Evolutionary conservation across 148 eudicot genomes (phyloP).

Genomic region (Camellia granthamiana): DNA sequence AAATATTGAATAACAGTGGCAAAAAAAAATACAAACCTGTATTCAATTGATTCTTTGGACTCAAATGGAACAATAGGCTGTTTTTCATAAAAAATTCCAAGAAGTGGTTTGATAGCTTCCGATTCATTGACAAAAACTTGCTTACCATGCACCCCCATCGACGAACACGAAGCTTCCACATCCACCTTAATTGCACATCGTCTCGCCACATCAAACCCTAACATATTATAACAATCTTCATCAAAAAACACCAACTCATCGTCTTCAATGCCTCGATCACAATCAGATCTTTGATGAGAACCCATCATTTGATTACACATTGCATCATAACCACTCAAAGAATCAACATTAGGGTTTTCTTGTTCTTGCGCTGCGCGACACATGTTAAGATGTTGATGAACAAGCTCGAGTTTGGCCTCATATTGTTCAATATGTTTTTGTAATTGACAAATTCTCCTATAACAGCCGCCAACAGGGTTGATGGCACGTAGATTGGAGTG

Average conservation of each 20-base stretch:
- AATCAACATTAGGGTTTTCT: too few relatives aligned
- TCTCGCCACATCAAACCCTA: too few relatives aligned
- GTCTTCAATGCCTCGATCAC: too few relatives aligned
- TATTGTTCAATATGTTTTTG: too few relatives aligned
- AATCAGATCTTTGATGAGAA: too few relatives aligned
- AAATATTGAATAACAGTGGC: background rate
- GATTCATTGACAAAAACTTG: background rate
- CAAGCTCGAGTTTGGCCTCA: background rate
- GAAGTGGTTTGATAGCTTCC: background rate
- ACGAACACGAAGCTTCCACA: background rate
- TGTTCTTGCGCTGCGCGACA: background rate
- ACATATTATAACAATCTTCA: too few relatives aligned
- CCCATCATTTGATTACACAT: too few relatives aligned
- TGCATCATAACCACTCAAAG: too few relatives aligned
- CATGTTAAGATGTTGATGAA: background rate
- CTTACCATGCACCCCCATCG: background rate
- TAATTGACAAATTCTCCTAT: background rate
- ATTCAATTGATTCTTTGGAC: background rate
- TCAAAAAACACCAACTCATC: too few relatives aligned
- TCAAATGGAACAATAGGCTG: background rate
- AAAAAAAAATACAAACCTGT: background rate
- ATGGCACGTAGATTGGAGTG: constrained; percentile 13
- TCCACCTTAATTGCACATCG: too few relatives aligned
- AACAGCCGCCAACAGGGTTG: constrained; percentile 22
- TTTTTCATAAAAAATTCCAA: background rate